phyloP scores from a whole-genome alignment of 495 filamentous ascomycete genomes.

The Glutinoglossum americanum region DNA sequence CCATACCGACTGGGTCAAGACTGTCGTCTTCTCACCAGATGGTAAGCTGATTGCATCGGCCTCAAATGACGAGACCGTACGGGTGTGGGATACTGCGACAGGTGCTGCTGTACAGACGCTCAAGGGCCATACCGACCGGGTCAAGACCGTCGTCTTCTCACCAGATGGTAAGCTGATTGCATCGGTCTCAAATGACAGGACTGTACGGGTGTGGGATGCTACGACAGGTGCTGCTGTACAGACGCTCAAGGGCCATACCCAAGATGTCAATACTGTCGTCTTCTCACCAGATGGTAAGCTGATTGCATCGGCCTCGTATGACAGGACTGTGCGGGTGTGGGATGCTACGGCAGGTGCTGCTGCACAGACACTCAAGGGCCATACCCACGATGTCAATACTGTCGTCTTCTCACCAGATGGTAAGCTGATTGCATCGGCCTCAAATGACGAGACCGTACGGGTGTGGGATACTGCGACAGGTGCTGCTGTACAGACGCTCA shows the following conservation, averaged over 20 bases:
- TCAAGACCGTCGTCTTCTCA: constrained; percentile 9
- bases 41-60: background rate
- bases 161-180: background rate
- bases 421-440: background rate
- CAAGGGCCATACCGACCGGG: background rate
- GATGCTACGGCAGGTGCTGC: background rate
- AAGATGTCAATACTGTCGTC: background rate
- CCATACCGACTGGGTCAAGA: background rate
- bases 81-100: background rate
- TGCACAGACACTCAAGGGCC: constrained; percentile 1
- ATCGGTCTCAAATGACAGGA: constrained; percentile 7
- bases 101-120: background rate
- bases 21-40: background rate
- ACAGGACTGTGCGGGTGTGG: background rate
- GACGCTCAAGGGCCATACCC: background rate
- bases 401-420: background rate
- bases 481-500: background rate
- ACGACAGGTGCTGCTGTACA: constrained; percentile 7
- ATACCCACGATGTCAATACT: background rate
- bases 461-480: background rate
- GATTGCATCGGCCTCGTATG: background rate
- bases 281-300: background rate
- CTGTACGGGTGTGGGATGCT: constrained; percentile 13
- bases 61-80: background rate
- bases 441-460: background rate